phyloP scores from a whole-genome alignment of 352 stramenopile species.

The Globisporangium mamillatum region DNA sequence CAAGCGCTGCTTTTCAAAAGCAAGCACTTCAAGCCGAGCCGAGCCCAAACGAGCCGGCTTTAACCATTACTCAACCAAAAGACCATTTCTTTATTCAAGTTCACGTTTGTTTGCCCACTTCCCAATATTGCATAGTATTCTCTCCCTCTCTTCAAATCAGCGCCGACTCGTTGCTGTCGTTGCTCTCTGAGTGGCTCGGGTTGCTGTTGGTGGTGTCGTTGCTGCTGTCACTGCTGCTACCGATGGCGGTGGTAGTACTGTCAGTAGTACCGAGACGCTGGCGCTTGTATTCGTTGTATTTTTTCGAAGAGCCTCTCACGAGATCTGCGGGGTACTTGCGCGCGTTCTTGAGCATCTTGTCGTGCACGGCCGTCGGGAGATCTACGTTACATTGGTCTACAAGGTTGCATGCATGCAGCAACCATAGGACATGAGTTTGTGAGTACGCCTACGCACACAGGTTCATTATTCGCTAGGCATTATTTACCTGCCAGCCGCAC shows the following conservation, averaged over 20 bases:
- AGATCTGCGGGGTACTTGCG: constrained; percentile 76
- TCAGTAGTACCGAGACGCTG: constrained; percentile 38
- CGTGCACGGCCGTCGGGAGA: constrained; percentile 80
- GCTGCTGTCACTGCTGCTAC: not conserved
- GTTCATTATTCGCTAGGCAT: not conserved
- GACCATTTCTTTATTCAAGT: not conserved
- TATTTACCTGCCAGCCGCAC: constrained; percentile 86
- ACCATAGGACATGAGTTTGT: not conserved
- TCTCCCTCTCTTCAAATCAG: constrained; percentile 6
- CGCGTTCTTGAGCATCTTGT: constrained; percentile 92
- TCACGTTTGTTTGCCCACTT: not conserved
- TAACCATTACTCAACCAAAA: not conserved
- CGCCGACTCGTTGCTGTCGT: constrained; percentile 8
- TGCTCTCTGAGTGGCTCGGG: not conserved
- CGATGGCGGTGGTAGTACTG: no score
- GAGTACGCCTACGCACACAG: not conserved
- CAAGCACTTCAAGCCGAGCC: not conserved
- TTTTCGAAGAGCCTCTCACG: constrained; percentile 65
- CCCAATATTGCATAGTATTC: not conserved
- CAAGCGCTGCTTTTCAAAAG: not conserved
- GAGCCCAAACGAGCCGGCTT: not conserved
- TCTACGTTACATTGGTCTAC: constrained; percentile 89
- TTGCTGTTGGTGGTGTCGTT: not conserved
- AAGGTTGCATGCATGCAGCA: not conserved
- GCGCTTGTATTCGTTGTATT: constrained; percentile 81